Conservation (phyloP, 2,329 filamentous ascomycete genomes). For the Dryadomyces quercus-mongolicae region DNA sequence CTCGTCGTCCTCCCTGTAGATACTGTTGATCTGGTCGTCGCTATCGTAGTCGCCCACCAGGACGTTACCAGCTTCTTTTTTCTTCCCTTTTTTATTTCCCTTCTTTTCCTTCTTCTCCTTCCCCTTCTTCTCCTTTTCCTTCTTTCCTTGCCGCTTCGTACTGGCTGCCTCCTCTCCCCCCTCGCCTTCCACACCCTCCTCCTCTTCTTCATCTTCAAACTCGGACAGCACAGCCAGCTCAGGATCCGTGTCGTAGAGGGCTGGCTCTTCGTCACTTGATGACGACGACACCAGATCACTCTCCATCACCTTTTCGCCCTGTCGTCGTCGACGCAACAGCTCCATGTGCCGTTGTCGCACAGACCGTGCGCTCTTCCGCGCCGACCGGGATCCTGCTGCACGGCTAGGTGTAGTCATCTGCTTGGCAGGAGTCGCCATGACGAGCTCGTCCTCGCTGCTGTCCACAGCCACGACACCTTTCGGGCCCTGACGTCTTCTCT, state of each 20-base stretch:
- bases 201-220: slow-evolving; percentile 22
- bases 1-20: not conserved
- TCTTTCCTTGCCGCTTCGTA: not conserved
- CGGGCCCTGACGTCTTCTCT: slow-evolving; percentile 1
- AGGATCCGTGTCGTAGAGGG: slow-evolving; percentile 20
- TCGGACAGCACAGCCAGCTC: slow-evolving; percentile 17
- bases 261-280: slow-evolving; percentile 9
- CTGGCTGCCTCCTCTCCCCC: not conserved
- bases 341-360: slow-evolving; percentile 17
- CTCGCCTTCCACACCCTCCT: slow-evolving; percentile 2
- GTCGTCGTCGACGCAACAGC: slow-evolving; percentile 17
- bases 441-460: not conserved
- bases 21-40: not conserved
- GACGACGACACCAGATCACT: slow-evolving; percentile 7
- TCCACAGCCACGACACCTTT: not conserved
- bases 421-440: not conserved
- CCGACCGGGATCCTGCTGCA: slow-evolving; percentile 1
- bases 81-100: not conserved
- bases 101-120: not conserved
- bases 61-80: not conserved
- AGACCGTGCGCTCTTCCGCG: slow-evolving; percentile 8
- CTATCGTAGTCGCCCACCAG: slow-evolving; percentile 4
- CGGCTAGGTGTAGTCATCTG: not conserved
- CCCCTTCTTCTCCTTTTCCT: not conserved
- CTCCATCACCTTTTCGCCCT: slow-evolving; percentile 17